A percentile compares a stretch with the other conserved stretches of the same genome.
phyloP scores from a whole-genome alignment of 192 early-diverging fungal species.

The Allomyces javanicus region DNA sequence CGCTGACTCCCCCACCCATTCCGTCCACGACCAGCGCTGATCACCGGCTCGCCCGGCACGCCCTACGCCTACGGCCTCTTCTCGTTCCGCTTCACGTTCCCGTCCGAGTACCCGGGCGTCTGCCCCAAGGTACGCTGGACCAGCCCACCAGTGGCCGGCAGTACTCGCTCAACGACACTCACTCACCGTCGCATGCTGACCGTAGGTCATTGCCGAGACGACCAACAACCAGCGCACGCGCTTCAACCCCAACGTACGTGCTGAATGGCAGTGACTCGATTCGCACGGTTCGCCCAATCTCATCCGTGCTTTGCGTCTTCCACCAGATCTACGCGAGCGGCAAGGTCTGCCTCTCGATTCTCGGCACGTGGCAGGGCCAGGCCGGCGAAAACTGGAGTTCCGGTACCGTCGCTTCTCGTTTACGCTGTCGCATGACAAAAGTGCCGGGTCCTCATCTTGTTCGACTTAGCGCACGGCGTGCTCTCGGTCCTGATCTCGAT shows the following conservation, averaged over 20 bases:
- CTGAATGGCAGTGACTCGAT: constrained; percentile 11
- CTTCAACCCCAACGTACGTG: constrained; percentile 44
- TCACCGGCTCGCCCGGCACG: neutral
- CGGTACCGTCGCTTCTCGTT: too few species aligned
- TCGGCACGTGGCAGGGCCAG: constrained; percentile 39
- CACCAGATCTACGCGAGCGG: constrained; percentile 21
- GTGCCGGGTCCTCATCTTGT: neutral
- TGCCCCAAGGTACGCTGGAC: too few species aligned
- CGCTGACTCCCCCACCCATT: too few species aligned
- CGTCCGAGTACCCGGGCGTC: constrained; percentile 24
- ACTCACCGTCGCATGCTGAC: too few species aligned
- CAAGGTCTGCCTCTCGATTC: constrained; percentile 34
- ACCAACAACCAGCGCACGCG: constrained; percentile 22
- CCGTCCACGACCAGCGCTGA: neutral
- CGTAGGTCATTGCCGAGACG: constrained; percentile 18
- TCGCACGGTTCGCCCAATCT: constrained; percentile 8
- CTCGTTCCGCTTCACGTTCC: constrained; percentile 25
- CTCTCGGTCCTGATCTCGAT: constrained; percentile 35
- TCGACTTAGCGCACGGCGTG: constrained; percentile 31
- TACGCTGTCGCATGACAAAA: too few species aligned
- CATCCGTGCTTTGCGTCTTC: neutral
- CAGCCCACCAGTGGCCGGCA: too few species aligned
- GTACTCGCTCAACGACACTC: too few species aligned
- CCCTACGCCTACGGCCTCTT: constrained; percentile 17
- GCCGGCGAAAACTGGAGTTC: constrained; percentile 26